A percentile compares a stretch with the other conserved stretches of the same genome.
Conservation (phyloP, 371 early-diverging fungal species). For the Mortierella sp. region DNA sequence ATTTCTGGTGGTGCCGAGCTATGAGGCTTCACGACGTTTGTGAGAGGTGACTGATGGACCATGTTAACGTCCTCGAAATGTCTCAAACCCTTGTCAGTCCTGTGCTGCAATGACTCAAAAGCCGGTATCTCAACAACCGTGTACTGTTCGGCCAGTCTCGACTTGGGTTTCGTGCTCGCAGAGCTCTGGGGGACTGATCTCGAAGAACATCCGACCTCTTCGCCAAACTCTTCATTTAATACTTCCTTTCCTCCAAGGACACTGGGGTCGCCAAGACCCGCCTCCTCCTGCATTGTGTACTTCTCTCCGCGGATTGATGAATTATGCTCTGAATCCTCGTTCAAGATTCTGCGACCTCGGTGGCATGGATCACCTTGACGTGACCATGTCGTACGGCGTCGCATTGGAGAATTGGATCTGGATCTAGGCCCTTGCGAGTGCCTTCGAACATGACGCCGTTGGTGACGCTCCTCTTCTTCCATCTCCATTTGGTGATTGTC, state of each 20-base stretch:
- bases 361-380: not conserved
- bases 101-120: constrained; percentile 24
- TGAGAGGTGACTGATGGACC: constrained; percentile 14
- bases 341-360: constrained; percentile 6
- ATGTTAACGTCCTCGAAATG: constrained; percentile 16
- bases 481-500: not conserved
- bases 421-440: constrained; percentile 9
- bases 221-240: constrained; percentile 5
- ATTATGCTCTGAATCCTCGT: not conserved
- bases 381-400: not conserved
- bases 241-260: constrained; percentile 4
- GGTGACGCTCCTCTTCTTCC: not conserved
- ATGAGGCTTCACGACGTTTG: constrained; percentile 2
- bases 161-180: not conserved
- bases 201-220: not conserved
- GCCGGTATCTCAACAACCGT: constrained; percentile 40
- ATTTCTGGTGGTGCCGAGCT: constrained; percentile 29
- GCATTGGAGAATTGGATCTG: constrained; percentile 22
- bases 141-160: constrained; percentile 13
- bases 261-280: constrained; percentile 10
- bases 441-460: not conserved
- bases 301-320: too few species aligned
- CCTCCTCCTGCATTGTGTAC: not conserved
- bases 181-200: not conserved
- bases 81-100: constrained; percentile 1